Percentiles rank a stretch among this genome's conserved stretches.
Conservation (phyloP, 2,329 filamentous ascomycete genomes). For the Cordyceps militaris region DNA sequence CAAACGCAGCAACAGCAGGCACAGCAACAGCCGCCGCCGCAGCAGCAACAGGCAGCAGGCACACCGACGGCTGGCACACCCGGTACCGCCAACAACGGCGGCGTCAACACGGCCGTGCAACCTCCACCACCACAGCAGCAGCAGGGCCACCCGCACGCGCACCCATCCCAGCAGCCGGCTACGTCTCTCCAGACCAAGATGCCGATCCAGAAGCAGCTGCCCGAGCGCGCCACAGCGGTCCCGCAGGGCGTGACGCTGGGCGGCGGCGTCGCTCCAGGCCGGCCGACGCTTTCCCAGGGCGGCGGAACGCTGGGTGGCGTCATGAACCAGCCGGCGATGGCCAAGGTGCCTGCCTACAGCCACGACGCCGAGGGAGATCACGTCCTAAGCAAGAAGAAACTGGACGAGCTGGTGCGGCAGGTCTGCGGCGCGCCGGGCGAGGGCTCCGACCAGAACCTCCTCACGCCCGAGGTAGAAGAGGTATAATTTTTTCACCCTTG, state of each 20-base stretch:
- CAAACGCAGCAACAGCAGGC: constrained; percentile 21
- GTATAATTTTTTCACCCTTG: constrained; percentile 46
- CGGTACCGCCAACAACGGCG: constrained; percentile 16
- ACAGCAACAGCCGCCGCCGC: constrained; percentile 21
- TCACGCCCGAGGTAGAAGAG: constrained; percentile 94
- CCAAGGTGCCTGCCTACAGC: constrained; percentile 74
- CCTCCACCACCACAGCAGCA: constrained; percentile 29
- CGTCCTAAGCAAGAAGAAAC: constrained; percentile 94
- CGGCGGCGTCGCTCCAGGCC: constrained; percentile 53
- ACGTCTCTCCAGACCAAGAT: constrained; percentile 54
- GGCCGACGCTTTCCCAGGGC: constrained; percentile 80
- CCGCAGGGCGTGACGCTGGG: constrained; percentile 67
- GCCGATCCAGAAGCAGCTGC: constrained; percentile 74
- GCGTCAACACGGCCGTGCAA: constrained; percentile 15
- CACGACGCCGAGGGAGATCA: constrained; percentile 89
- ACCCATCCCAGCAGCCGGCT: constrained; percentile 34
- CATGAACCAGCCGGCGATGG: constrained; percentile 78
- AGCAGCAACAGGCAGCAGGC: constrained; percentile 9
- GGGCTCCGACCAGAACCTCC: constrained; percentile 63
- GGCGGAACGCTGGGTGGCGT: constrained; percentile 71
- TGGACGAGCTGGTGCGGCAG: constrained; percentile 90
- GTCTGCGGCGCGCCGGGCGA: constrained; percentile 76
- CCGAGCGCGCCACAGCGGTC: constrained; percentile 57
- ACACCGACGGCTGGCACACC: constrained; percentile 18
- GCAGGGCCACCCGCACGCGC: constrained; percentile 40